Evolutionary conservation across 495 filamentous ascomycete species (phyloP).

Genomic region (Hapsidospora chrysogenum): DNA sequence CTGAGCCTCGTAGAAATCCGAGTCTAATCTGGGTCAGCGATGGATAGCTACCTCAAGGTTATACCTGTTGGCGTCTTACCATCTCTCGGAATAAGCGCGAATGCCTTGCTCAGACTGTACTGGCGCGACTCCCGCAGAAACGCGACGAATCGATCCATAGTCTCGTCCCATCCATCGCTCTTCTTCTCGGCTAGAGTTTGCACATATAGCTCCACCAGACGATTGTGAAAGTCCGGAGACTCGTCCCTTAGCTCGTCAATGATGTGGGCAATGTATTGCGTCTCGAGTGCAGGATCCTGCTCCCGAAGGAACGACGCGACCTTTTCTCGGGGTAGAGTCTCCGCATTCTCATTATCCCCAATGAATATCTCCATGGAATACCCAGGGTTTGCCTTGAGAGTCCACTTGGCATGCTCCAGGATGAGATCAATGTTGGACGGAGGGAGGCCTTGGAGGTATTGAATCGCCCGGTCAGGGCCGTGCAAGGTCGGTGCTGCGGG

Average conservation of each 20-base stretch:
- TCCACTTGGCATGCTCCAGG: slow-evolving; percentile 83
- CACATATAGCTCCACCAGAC: slow-evolving; percentile 61
- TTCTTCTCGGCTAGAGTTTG: slow-evolving; percentile 35
- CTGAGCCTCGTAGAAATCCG: slow-evolving; percentile 74
- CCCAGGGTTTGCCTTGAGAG: slow-evolving; percentile 49
- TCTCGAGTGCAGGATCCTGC: slow-evolving; percentile 53
- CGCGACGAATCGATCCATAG: slow-evolving; percentile 46
- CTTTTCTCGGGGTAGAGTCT: slow-evolving; percentile 61
- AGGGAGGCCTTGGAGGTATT: slow-evolving; percentile 78
- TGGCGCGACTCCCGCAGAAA: slow-evolving; percentile 64
- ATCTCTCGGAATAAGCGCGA: slow-evolving; percentile 60
- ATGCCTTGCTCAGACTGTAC: slow-evolving; percentile 62
- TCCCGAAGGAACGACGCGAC: slow-evolving; percentile 58
- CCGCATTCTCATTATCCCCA: slow-evolving; percentile 86
- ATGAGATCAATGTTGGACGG: slow-evolving; percentile 82
- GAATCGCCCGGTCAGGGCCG: slow-evolving; percentile 69
- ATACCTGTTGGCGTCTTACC: slow-evolving; percentile 40
- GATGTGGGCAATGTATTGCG: slow-evolving; percentile 81
- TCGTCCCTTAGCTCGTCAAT: slow-evolving; percentile 73
- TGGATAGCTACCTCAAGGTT: not conserved
- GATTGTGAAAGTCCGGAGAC: slow-evolving; percentile 75
- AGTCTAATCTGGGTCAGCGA: slow-evolving; percentile 32
- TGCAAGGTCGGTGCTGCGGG: slow-evolving; percentile 49
- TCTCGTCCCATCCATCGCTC: slow-evolving; percentile 33
- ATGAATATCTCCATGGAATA: slow-evolving; percentile 93